These are phyloP conservation scores for Kwoniella dendrophila DNA, from an alignment of 768 basidiomycete genomes.

Conservation along the genomic window DNA sequence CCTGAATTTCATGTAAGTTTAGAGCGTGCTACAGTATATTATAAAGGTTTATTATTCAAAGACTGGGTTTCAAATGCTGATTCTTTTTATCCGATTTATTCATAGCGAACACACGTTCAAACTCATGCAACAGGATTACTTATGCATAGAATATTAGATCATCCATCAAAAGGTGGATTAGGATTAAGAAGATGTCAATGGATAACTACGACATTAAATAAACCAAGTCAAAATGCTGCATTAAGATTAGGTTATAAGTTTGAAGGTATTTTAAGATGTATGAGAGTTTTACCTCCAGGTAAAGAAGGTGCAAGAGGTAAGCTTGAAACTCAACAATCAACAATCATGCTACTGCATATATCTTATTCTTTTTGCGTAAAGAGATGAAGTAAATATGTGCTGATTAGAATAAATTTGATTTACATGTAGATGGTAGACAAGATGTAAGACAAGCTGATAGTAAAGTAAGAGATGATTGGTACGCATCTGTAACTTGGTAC, in stretches of 20 bases:
- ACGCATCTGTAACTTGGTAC: constrained; percentile 45
- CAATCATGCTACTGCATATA: not conserved
- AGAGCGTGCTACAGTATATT: not conserved
- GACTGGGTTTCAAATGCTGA: not conserved
- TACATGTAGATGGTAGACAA: constrained; percentile 32
- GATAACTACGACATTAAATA: constrained; percentile 45
- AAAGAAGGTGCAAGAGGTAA: constrained; percentile 38
- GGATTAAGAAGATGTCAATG: constrained; percentile 49
- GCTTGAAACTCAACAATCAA: too few relatives aligned
- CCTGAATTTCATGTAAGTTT: constrained; percentile 31
- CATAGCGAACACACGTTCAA: constrained; percentile 48
- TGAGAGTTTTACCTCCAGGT: constrained; percentile 32
- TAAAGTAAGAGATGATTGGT: constrained; percentile 41
- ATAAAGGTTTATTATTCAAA: not conserved
- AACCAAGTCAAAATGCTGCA: constrained; percentile 35
- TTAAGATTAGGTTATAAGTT: constrained; percentile 41
- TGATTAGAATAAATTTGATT: not conserved
- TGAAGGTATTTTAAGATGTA: constrained; percentile 41
- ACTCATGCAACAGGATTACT: constrained; percentile 47
- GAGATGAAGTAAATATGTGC: too few relatives aligned
- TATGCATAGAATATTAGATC: constrained; percentile 44
- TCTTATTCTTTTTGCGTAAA: not conserved
- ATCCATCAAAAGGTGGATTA: constrained; percentile 30
- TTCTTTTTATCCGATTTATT: not conserved
- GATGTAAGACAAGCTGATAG: constrained; percentile 28